Evolutionary conservation across 192 early-diverging fungal genomes (phyloP).

Genomic region (Rhizoclosmatium sp.): DNA sequence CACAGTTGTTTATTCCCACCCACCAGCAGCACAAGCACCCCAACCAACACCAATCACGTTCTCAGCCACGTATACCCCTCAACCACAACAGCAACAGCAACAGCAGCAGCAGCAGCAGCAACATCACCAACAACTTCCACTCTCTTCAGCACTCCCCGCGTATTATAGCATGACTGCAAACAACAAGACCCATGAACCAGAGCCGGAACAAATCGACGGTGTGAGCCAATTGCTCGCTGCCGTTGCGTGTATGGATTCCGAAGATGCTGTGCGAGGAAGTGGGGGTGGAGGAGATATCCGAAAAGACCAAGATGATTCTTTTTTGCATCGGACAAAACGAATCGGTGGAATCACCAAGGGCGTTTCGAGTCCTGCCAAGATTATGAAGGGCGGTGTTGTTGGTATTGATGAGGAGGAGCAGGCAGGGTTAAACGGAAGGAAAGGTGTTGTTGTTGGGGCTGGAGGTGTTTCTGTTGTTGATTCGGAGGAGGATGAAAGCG

Average conservation of each 20-base stretch:
- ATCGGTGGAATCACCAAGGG: not conserved
- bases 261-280: not conserved
- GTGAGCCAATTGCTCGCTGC: conserved; percentile 1
- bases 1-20: too few species aligned
- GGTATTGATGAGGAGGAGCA: too few species aligned
- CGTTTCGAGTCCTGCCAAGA: too few species aligned
- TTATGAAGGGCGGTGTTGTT: too few species aligned
- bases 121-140: not conserved
- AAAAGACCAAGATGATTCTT: not conserved
- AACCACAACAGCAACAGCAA: too few species aligned
- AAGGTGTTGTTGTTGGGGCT: not conserved
- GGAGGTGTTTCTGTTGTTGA: not conserved
- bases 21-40: too few species aligned
- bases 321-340: not conserved
- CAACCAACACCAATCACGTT: too few species aligned
- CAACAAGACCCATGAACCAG: not conserved
- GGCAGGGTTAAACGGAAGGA: not conserved
- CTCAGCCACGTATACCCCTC: too few species aligned
- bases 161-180: not conserved
- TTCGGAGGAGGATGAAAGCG: not conserved
- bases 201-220: not conserved
- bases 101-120: not conserved
- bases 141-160: too few species aligned
- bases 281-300: not conserved
- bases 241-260: conserved; percentile 1